Evolutionary conservation across 1,284 basidiomycete genomes (phyloP).

Genomic region (Fomitopsis betulina): DNA sequence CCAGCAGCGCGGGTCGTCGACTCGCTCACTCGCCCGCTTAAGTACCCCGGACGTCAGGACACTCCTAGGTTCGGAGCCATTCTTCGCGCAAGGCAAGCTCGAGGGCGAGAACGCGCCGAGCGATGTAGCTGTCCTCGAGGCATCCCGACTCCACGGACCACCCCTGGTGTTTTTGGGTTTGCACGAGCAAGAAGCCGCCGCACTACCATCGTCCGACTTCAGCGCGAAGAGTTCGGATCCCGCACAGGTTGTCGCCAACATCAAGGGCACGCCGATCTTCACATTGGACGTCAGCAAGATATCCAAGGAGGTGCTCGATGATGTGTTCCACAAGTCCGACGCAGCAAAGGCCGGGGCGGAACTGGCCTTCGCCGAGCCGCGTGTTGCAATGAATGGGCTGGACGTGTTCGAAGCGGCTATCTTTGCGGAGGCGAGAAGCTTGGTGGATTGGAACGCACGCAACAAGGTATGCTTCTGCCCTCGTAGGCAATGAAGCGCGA

Average conservation of each 20-base stretch:
- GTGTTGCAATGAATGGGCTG: conserved; percentile 52
- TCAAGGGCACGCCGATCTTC: conserved; percentile 77
- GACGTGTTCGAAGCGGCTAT: conserved; percentile 63
- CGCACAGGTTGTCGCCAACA: conserved; percentile 46
- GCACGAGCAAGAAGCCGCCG: conserved; percentile 55
- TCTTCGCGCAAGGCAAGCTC: conserved; percentile 65
- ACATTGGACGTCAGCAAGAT: conserved; percentile 67
- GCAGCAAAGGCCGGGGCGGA: conserved; percentile 33
- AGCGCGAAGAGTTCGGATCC: conserved; percentile 29
- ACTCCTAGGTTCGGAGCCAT: conserved; percentile 41
- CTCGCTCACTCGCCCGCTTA: conserved; percentile 44
- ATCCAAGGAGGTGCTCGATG: conserved; percentile 39
- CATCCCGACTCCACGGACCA: conserved; percentile 56
- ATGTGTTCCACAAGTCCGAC: conserved; percentile 38
- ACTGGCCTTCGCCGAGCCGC: conserved; percentile 65
- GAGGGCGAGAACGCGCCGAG: conserved; percentile 40
- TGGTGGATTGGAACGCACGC: conserved; percentile 87
- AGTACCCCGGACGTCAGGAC: conserved; percentile 48
- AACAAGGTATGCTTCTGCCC: conserved; percentile 59
- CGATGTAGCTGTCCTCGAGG: conserved; percentile 50
- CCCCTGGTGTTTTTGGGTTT: conserved; percentile 74
- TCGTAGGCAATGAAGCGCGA: background rate
- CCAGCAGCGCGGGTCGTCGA: conserved; percentile 16
- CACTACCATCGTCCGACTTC: conserved; percentile 62
- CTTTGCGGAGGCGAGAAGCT: conserved; percentile 71